These are phyloP conservation scores for Lachancea sp. DNA, from an alignment of 805 yeast genomes.

Conservation along the genomic window DNA sequence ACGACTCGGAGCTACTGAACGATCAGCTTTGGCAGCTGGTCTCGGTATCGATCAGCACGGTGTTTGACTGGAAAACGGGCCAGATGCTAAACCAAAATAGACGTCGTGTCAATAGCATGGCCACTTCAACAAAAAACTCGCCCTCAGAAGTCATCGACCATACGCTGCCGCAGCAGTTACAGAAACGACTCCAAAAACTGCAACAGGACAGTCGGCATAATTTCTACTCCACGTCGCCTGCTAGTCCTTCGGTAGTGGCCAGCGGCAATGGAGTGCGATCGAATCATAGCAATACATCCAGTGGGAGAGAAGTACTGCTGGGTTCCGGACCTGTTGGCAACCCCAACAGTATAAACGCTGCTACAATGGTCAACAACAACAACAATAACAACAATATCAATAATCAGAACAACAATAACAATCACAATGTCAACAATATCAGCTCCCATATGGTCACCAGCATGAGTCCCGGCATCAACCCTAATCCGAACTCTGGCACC, in stretches of 20 bases:
- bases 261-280: conserved; percentile 3
- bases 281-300: conserved; percentile 1
- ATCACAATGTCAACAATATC: not conserved
- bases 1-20: conserved; percentile 21
- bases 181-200: conserved; percentile 22
- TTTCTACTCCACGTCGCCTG: conserved; percentile 28
- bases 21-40: conserved; percentile 29
- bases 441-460: not conserved
- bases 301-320: not conserved
- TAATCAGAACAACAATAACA: not conserved
- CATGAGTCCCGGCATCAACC: not conserved
- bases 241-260: conserved; percentile 23
- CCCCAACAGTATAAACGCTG: not conserved
- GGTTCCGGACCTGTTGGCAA: not conserved
- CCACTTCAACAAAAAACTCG: conserved; percentile 22
- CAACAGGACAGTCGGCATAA: conserved; percentile 27
- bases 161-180: conserved; percentile 27
- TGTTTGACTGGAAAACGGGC: conserved; percentile 26
- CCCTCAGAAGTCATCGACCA: conserved; percentile 13
- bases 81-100: conserved; percentile 22
- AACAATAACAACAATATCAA: not conserved
- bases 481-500: not conserved
- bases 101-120: conserved; percentile 11
- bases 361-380: not conserved
- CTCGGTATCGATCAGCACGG: conserved; percentile 20